phyloP scores from a whole-genome alignment of 176 grass and related monocot genomes.

The Bromus sterilis region DNA sequence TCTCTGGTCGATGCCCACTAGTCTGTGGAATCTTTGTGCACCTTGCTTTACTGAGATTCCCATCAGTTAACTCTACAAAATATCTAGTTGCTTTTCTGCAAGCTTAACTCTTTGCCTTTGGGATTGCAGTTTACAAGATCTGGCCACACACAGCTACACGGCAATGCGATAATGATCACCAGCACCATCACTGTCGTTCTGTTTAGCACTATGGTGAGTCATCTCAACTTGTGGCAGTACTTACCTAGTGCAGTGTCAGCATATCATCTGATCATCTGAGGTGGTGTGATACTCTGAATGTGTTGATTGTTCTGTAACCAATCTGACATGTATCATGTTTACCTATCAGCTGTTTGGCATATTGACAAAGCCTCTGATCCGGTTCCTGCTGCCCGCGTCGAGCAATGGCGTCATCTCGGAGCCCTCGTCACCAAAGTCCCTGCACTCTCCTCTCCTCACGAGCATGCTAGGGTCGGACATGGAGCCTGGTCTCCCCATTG shows the following conservation, averaged over 20 bases:
- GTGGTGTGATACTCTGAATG: not conserved
- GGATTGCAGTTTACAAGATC: conserved; percentile 80
- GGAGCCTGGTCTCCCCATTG: conserved; percentile 33
- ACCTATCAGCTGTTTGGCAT: conserved; percentile 74
- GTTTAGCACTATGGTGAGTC: conserved; percentile 89
- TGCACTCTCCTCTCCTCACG: conserved; percentile 53
- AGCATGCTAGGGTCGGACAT: conserved; percentile 46
- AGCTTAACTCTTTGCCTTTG: conserved; percentile 19
- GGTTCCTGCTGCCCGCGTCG: conserved; percentile 42
- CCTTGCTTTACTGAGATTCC: not conserved
- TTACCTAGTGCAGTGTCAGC: not conserved
- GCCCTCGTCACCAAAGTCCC: conserved; percentile 64
- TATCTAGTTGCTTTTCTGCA: not conserved
- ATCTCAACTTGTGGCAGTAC: not conserved
- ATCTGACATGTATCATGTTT: conserved; percentile 7
- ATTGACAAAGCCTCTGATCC: conserved; percentile 91
- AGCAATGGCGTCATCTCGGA: conserved; percentile 27
- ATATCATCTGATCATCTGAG: not conserved
- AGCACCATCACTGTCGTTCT: conserved; percentile 98
- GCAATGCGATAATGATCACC: conserved; percentile 97
- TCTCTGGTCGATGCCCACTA: not conserved
- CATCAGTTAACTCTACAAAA: not conserved
- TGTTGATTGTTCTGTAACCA: not conserved
- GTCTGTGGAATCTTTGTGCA: not conserved
- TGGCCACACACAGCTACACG: conserved; percentile 80